These are phyloP conservation scores for Eucalyptus guilfoylei DNA, from an alignment of 345 rosid genomes.

Conservation along the genomic window DNA sequence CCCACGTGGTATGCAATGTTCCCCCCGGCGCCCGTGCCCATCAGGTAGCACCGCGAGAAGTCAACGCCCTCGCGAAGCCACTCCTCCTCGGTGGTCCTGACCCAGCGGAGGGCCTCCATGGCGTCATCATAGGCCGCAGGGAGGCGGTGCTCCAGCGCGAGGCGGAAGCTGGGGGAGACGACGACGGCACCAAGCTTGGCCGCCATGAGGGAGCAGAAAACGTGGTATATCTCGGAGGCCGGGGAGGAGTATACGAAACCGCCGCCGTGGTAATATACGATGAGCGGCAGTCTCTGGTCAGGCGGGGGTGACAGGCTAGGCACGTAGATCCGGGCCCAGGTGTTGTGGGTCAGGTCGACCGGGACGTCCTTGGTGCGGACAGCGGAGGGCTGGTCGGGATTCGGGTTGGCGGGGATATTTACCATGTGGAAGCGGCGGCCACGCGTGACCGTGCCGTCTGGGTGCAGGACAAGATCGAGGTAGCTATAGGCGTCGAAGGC, in stretches of 20 bases:
- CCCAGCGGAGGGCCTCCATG: slow-evolving; percentile 4
- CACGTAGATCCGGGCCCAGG: background rate
- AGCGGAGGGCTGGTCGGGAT: background rate
- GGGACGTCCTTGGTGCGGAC: background rate
- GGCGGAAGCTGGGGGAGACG: slow-evolving; percentile 15
- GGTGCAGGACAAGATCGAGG: background rate
- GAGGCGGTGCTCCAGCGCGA: slow-evolving; percentile 8
- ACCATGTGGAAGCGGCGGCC: background rate
- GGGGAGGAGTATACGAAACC: slow-evolving; percentile 3
- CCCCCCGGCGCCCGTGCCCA: background rate
- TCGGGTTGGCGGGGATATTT: background rate
- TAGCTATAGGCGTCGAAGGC: background rate
- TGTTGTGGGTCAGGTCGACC: background rate
- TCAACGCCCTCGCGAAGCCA: background rate
- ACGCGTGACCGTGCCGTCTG: background rate
- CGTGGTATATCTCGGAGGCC: background rate
- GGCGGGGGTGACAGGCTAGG: background rate
- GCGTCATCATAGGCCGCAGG: slow-evolving; percentile 8
- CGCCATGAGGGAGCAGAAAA: background rate
- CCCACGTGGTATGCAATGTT: background rate
- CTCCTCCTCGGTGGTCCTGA: background rate
- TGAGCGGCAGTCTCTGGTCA: slow-evolving; percentile 13
- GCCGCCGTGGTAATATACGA: slow-evolving; percentile 22
- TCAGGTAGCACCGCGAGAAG: background rate
- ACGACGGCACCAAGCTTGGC: slow-evolving; percentile 8